A percentile compares a stretch with the other conserved stretches of the same genome.
phyloP scores from a whole-genome alignment of 2,329 filamentous ascomycete genomes.

The Sporothrix pseudoabietina region DNA sequence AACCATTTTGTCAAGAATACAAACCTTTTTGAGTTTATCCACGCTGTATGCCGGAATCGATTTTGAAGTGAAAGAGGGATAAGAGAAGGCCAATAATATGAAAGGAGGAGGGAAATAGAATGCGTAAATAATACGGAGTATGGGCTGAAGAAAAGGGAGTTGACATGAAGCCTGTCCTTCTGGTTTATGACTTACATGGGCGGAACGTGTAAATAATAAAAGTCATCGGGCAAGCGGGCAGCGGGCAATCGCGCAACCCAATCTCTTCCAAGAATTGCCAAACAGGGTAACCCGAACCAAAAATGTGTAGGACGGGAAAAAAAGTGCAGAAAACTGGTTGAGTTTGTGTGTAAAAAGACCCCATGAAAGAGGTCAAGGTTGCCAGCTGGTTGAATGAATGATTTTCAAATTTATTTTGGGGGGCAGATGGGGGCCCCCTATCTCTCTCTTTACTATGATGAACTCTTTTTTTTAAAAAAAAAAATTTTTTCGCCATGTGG shows the following conservation, averaged over 20 bases:
- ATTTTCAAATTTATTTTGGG: background rate
- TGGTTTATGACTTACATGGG: background rate
- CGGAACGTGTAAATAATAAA: background rate
- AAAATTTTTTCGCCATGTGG: background rate
- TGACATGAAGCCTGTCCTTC: background rate
- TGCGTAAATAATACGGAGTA: background rate
- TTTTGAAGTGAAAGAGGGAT: background rate
- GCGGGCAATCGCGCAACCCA: background rate
- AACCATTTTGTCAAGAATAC: conserved; percentile 1
- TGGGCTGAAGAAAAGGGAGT: background rate
- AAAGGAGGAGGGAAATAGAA: too few species aligned
- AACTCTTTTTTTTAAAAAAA: background rate
- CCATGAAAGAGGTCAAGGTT: background rate
- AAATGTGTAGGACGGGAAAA: background rate
- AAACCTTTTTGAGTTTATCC: background rate
- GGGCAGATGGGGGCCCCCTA: too few species aligned
- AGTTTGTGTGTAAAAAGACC: background rate
- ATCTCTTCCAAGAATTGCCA: background rate
- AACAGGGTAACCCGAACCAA: background rate
- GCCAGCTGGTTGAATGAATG: background rate
- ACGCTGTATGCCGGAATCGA: background rate
- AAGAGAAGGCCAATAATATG: background rate
- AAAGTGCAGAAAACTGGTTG: too few species aligned
- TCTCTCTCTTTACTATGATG: background rate
- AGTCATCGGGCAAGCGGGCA: background rate